Conservation (phyloP, 83 land plant species). For the Picea abies region DNA sequence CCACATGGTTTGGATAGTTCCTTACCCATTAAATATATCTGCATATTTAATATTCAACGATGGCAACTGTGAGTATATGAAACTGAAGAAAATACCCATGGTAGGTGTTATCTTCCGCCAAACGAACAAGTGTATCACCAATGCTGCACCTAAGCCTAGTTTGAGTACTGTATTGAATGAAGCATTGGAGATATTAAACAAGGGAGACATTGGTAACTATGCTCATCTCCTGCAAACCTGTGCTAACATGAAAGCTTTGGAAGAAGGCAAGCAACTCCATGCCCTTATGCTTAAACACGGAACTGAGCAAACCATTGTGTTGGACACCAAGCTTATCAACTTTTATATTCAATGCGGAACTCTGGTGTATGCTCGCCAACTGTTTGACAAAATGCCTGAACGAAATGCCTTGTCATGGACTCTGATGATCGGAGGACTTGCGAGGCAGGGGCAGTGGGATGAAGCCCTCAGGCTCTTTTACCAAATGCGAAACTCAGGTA, state of each 20-base stretch:
- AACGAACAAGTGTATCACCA: too few relatives aligned
- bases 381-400: slow-evolving; percentile 26
- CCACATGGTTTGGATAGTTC: too few relatives aligned
- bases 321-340: slow-evolving; percentile 32
- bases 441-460: slow-evolving; percentile 11
- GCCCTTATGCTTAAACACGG: slow-evolving; percentile 27
- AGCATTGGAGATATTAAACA: too few relatives aligned
- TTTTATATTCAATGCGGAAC: slow-evolving; percentile 24
- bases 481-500: slow-evolving; percentile 22
- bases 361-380: slow-evolving; percentile 25
- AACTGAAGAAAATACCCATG: too few relatives aligned
- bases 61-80: too few relatives aligned
- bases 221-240: slow-evolving; percentile 6
- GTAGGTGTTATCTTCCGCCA: too few relatives aligned
- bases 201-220: background rate
- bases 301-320: slow-evolving; percentile 4
- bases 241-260: slow-evolving; percentile 8
- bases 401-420: slow-evolving; percentile 29
- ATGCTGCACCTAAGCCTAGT: too few relatives aligned
- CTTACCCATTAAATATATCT: too few relatives aligned
- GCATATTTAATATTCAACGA: too few relatives aligned
- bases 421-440: slow-evolving; percentile 40
- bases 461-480: slow-evolving; percentile 22
- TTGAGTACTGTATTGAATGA: too few relatives aligned
- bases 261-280: slow-evolving; percentile 33